These are phyloP conservation scores for Phytophthora podocarpi DNA, from an alignment of 352 stramenopile species.

Conservation along the genomic window DNA sequence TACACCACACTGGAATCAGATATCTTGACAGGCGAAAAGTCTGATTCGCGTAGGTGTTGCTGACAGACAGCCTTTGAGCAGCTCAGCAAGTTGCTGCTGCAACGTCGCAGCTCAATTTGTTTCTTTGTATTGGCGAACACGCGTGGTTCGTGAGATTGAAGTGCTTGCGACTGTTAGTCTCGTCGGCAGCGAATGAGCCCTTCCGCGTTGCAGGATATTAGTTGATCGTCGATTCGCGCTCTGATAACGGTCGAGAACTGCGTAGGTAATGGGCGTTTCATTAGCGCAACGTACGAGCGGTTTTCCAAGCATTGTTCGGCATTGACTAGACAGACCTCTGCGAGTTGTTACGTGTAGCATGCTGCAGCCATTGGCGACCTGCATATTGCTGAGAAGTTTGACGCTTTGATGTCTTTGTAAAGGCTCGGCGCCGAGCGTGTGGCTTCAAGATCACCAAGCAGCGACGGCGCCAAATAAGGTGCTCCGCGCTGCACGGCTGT, in stretches of 20 bases:
- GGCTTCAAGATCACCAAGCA: slow-evolving; percentile 14
- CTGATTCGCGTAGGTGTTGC: too few species aligned
- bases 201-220: too few species aligned
- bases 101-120: too few species aligned
- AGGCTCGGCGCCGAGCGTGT: slow-evolving; percentile 8
- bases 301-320: too few species aligned
- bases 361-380: too few species aligned
- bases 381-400: too few species aligned
- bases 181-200: slow-evolving; percentile 10
- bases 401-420: slow-evolving; percentile 12
- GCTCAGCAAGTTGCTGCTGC: too few species aligned
- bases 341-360: not conserved
- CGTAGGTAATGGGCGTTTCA: slow-evolving; percentile 20
- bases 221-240: slow-evolving; percentile 1
- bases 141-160: slow-evolving; percentile 3
- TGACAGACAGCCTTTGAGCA: too few species aligned
- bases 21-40: not conserved
- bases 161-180: slow-evolving; percentile 1
- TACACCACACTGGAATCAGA: too few species aligned
- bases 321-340: not conserved
- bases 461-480: slow-evolving; percentile 8
- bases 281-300: not conserved
- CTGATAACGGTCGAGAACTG: slow-evolving; percentile 16
- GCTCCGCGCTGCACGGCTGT: slow-evolving; percentile 14
- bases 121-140: slow-evolving; percentile 4